A percentile compares a stretch with the other conserved stretches of the same genome.
These are phyloP conservation scores for Colletotrichum liriopes DNA, from an alignment of 2,329 filamentous ascomycete genomes.

Conservation along the genomic window DNA sequence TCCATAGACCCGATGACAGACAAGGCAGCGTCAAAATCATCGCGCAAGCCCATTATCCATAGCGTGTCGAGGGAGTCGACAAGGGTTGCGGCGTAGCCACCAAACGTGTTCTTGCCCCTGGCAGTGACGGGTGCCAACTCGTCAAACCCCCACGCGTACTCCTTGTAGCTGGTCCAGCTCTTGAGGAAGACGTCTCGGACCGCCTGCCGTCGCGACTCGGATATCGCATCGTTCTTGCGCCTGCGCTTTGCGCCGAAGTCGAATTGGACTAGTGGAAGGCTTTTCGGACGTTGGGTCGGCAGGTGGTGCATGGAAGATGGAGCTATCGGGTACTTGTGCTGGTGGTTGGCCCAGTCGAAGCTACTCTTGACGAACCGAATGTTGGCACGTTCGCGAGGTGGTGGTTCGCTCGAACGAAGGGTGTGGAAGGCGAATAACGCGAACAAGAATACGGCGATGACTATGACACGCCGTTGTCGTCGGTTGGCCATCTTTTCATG, in stretches of 20 bases:
- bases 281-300: constrained; percentile 22
- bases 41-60: constrained; percentile 69
- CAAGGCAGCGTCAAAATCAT: constrained; percentile 63
- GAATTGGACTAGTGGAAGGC: constrained; percentile 40
- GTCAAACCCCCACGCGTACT: constrained; percentile 63
- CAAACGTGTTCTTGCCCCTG: constrained; percentile 57
- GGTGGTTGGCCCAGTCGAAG: constrained; percentile 41
- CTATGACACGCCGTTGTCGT: constrained; percentile 40
- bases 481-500: constrained; percentile 42
- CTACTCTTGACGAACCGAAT: constrained; percentile 36
- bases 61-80: constrained; percentile 66
- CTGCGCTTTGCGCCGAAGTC: constrained; percentile 29
- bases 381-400: constrained; percentile 24
- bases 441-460: constrained; percentile 36
- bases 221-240: constrained; percentile 29
- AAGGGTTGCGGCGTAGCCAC: constrained; percentile 63
- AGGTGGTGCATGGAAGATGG: constrained; percentile 37
- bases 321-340: constrained; percentile 30
- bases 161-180: constrained; percentile 61
- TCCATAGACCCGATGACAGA: constrained; percentile 62
- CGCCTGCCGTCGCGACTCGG: constrained; percentile 44
- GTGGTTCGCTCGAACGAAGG: constrained; percentile 6
- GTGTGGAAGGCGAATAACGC: constrained; percentile 25
- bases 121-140: constrained; percentile 62
- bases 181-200: constrained; percentile 54